These are phyloP conservation scores for Gracilaria vermiculophylla DNA, from an alignment of 23 red algal genomes.

Conservation along the genomic window DNA sequence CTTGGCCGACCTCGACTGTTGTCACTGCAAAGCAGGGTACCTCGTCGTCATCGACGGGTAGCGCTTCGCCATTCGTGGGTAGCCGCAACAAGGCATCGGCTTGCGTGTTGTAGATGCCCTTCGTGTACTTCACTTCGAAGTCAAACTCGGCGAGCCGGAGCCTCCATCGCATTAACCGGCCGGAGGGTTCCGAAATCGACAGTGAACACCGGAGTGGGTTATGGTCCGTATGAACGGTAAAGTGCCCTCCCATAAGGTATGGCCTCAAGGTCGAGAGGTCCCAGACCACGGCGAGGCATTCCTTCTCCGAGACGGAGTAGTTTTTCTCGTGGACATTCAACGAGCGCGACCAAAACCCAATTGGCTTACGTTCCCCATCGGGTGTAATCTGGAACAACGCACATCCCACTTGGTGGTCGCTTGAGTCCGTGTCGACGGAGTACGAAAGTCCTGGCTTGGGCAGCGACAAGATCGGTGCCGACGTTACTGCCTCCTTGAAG, in stretches of 20 bases:
- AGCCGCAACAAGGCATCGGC: neutral
- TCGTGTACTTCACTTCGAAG: neutral
- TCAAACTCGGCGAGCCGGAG: neutral
- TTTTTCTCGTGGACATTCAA: neutral
- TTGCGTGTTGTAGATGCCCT: neutral
- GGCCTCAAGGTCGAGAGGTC: neutral
- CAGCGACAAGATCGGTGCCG: too few relatives aligned
- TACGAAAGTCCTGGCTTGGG: neutral
- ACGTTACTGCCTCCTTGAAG: too few relatives aligned
- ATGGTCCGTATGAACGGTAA: neutral
- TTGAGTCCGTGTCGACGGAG: neutral
- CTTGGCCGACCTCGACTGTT: too few relatives aligned
- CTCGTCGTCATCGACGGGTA: too few relatives aligned
- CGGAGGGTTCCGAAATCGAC: neutral
- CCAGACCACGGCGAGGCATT: neutral
- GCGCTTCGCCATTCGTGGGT: too few relatives aligned
- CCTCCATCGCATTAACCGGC: neutral
- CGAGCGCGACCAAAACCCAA: neutral
- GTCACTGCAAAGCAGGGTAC: too few relatives aligned
- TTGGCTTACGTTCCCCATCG: neutral
- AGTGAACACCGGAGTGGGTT: neutral
- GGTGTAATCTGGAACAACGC: neutral
- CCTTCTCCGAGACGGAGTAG: neutral
- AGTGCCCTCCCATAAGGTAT: neutral
- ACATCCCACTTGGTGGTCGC: neutral